Evolutionary conservation across 1,284 basidiomycete genomes (phyloP).

Genomic region (Somion occarium): DNA sequence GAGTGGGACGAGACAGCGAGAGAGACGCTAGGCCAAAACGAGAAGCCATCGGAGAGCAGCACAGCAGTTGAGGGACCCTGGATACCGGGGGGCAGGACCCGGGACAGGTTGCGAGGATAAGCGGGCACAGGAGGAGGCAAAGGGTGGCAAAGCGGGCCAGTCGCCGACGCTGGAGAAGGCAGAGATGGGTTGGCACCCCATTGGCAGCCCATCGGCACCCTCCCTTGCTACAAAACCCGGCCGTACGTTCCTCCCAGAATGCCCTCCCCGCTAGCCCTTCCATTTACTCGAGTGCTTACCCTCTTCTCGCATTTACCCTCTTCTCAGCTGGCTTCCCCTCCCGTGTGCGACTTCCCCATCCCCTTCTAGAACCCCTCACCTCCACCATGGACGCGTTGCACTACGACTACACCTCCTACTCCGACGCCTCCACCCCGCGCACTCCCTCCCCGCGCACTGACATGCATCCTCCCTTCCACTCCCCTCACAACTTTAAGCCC

Average conservation of each 20-base stretch:
- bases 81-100: conserved; percentile 9
- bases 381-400: conserved; percentile 45
- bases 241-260: not conserved
- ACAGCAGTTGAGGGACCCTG: conserved; percentile 13
- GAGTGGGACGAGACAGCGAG: conserved; percentile 10
- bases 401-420: conserved; percentile 64
- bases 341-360: not conserved
- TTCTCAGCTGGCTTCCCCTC: not conserved
- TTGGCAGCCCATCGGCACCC: not conserved
- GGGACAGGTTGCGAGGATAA: not conserved
- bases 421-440: conserved; percentile 60
- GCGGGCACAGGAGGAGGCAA: not conserved
- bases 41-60: conserved; percentile 11
- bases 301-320: not conserved
- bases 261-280: not conserved
- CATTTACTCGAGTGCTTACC: not conserved
- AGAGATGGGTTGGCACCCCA: not conserved
- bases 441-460: conserved; percentile 60
- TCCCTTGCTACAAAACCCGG: conserved; percentile 13
- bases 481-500: conserved; percentile 36
- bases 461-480: conserved; percentile 31
- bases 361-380: conserved; percentile 8
- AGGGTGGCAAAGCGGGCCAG: not conserved
- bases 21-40: conserved; percentile 12
- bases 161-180: not conserved